Evolutionary conservation across 2,329 filamentous ascomycete genomes (phyloP), one percentile per base, ranked within the genome.

Genomic region (Cladosporium sp.): DNA sequence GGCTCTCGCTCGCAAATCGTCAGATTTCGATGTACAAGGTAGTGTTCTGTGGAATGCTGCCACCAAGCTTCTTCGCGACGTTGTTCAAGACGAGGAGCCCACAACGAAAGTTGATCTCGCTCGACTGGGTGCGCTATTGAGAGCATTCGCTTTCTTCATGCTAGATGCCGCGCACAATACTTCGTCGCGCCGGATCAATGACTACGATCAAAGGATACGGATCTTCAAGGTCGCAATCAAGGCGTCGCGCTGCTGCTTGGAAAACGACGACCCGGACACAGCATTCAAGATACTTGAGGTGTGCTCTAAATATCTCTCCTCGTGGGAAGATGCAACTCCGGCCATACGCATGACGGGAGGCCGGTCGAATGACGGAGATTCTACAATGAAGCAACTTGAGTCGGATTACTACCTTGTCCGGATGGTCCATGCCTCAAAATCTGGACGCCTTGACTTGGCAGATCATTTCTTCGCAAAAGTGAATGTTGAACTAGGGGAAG

Each of bases 401-500:
- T 73, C 75, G 0, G 82, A 89, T 58, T 90, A 87, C 60, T 77
- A 83, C 38, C 77, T 83, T 4, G 67, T 89, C 54, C 78, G 87
- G 32, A 82, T 82, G 35, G 76, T 78, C 32, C 67, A 93, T 68
- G 89, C 89, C 70, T 95, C 85, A 83, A 82, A 83, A 60, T 84
- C 90, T 63, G 76, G 81, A 38, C 80, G 85, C 38, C 74, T 86
- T 11, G 86, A 92, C 53, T 79, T 90, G 44, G 87, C 88, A 28
- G 88, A 95, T 51, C 82, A 89, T 66, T 82, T 93, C 75, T 91
- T 85, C 67, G 69, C 69, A 34, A 87, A 87, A 60, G 69, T 81
- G 43, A 60, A 70, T 56, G n/a, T 67, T 60, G 35, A 63, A 61
- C 18, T 61, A 49, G 50, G 64, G 1, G 65, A 80, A 2, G 76